Evolutionary conservation across 148 eudicot species (phyloP).

Genomic region (Rhododendron henanense): DNA sequence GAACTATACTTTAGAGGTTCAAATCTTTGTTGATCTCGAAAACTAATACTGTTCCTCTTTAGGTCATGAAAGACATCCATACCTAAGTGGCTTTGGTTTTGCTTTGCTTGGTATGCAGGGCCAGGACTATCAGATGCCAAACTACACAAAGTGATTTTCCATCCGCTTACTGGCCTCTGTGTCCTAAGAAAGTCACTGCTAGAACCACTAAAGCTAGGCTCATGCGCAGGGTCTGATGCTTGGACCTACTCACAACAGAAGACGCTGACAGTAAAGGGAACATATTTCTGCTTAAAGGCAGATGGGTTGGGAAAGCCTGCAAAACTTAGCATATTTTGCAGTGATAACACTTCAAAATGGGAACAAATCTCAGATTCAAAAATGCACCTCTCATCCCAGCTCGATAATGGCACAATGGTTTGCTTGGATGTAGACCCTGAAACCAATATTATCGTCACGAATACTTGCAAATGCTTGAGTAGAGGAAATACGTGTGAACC

Average conservation of each 20-base stretch:
- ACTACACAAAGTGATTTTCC: slow-evolving; percentile 55
- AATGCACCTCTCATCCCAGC: slow-evolving; percentile 64
- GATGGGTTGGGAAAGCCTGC: slow-evolving; percentile 32
- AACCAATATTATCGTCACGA: slow-evolving; percentile 38
- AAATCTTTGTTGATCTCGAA: not conserved
- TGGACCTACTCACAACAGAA: slow-evolving; percentile 55
- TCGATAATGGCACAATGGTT: slow-evolving; percentile 24
- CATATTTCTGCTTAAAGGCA: slow-evolving; percentile 55
- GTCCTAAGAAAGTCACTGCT: slow-evolving; percentile 28
- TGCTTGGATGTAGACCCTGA: slow-evolving; percentile 65
- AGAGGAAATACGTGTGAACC: slow-evolving; percentile 59
- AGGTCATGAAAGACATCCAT: not conserved
- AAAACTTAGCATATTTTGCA: slow-evolving; percentile 39
- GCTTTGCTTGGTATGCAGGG: slow-evolving; percentile 37
- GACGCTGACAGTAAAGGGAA: slow-evolving; percentile 36
- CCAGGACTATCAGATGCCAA: slow-evolving; percentile 31
- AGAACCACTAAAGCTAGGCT: slow-evolving; percentile 46
- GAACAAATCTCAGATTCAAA: slow-evolving; percentile 62
- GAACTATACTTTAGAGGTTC: not conserved
- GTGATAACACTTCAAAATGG: slow-evolving; percentile 43
- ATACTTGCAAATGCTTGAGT: slow-evolving; percentile 55
- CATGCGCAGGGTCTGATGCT: slow-evolving; percentile 47
- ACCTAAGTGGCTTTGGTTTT: not conserved
- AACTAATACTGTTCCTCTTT: not conserved
- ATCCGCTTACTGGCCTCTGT: slow-evolving; percentile 77